Percentiles rank a stretch among this genome's conserved stretches.
Evolutionary conservation across 768 basidiomycete species (phyloP).

Genomic region (Phaeotremella skinneri): DNA sequence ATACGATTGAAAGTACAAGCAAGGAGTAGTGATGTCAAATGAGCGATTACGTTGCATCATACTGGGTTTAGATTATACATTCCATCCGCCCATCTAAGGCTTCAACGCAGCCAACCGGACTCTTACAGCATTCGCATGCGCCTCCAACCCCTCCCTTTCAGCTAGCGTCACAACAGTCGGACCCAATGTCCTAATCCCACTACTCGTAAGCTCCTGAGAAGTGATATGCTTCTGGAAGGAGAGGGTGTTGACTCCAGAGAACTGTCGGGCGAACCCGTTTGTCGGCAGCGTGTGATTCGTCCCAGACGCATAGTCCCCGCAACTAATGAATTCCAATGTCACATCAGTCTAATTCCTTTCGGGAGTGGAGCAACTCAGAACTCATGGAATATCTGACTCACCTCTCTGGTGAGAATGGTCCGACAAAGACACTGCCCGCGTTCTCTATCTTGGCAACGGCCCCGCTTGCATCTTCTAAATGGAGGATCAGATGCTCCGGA

Average conservation of each 20-base stretch:
- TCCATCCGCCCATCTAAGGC: neutral
- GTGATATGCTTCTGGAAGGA: constrained; percentile 99
- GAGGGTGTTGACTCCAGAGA: constrained; percentile 93
- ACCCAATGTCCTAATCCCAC: constrained; percentile 73
- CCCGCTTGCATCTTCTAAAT: constrained; percentile 69
- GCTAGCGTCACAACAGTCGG: constrained; percentile 85
- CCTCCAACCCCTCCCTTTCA: constrained; percentile 90
- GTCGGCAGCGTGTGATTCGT: constrained; percentile 97
- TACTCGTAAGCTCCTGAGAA: constrained; percentile 81
- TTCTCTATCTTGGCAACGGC: constrained; percentile 72
- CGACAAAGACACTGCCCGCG: constrained; percentile 95
- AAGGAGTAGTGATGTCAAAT: neutral
- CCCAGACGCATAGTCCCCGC: constrained; percentile 97
- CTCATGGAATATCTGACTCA: constrained; percentile 45
- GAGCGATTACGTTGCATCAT: neutral
- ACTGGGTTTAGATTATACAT: neutral
- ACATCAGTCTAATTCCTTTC: neutral
- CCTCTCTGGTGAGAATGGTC: constrained; percentile 94
- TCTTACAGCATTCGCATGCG: constrained; percentile 93
- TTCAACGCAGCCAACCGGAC: constrained; percentile 61
- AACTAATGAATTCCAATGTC: constrained; percentile 57
- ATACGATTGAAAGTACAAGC: neutral
- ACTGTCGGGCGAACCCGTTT: constrained; percentile 88
- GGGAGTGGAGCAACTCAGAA: neutral
- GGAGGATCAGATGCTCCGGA: constrained; percentile 94